phyloP scores from a whole-genome alignment of 441 rosid genomes.

The Gossypium gossypioides region DNA sequence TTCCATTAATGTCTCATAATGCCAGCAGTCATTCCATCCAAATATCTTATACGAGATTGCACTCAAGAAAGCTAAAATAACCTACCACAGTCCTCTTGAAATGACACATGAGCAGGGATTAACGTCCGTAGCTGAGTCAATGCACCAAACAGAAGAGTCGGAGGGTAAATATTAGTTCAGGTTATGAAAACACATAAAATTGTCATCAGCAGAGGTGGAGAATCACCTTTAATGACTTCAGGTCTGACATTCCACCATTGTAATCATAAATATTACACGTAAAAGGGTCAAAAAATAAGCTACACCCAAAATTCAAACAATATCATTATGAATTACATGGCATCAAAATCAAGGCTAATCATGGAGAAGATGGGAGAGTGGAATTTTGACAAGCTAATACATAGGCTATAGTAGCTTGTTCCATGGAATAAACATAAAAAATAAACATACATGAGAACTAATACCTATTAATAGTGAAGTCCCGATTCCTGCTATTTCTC shows the following conservation, averaged over 20 bases:
- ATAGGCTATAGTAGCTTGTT: background rate
- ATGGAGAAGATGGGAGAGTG: background rate
- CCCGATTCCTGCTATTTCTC: conserved; percentile 71
- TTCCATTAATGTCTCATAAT: conserved; percentile 12
- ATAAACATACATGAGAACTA: conserved; percentile 10
- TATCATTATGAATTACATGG: conserved; percentile 14
- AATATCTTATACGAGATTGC: conserved; percentile 9
- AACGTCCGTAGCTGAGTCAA: conserved; percentile 63
- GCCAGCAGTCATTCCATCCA: conserved; percentile 9
- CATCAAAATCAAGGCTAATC: background rate
- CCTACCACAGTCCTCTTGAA: conserved; percentile 82
- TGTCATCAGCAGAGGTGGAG: conserved; percentile 14
- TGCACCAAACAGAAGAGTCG: conserved; percentile 11
- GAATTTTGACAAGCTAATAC: background rate
- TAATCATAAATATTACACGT: conserved; percentile 58
- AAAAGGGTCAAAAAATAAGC: conserved; percentile 77
- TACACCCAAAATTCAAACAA: conserved; percentile 28
- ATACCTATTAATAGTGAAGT: conserved; percentile 86
- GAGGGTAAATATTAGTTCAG: conserved; percentile 11
- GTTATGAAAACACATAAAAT: conserved; percentile 7
- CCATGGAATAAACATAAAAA: conserved; percentile 1
- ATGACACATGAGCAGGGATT: conserved; percentile 65
- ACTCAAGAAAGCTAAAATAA: conserved; percentile 21
- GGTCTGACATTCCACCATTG: conserved; percentile 58
- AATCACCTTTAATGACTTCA: conserved; percentile 61